Percentiles rank a stretch among this genome's conserved stretches.
Evolutionary conservation across 2,329 filamentous ascomycete genomes (phyloP).

Genomic region (Epichloe gansuensis): DNA sequence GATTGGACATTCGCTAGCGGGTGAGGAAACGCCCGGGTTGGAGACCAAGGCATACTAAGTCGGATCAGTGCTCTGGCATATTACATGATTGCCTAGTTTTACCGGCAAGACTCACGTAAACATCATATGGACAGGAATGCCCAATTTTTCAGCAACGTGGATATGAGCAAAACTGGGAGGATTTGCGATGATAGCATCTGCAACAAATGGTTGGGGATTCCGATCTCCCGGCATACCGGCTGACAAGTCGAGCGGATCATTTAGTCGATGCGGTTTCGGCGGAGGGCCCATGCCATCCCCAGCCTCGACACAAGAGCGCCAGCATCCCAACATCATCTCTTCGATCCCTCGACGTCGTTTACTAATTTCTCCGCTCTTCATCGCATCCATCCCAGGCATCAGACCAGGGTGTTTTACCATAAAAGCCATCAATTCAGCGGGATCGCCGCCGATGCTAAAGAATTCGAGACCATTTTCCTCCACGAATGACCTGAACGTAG

Average conservation of each 20-base stretch:
- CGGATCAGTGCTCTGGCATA: background rate
- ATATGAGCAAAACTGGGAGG: constrained; percentile 67
- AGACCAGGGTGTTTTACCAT: constrained; percentile 85
- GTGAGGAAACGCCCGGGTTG: constrained; percentile 75
- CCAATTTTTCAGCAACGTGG: constrained; percentile 63
- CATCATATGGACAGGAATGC: constrained; percentile 71
- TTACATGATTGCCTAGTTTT: no score
- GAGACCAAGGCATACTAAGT: constrained; percentile 82
- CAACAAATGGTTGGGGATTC: constrained; percentile 56
- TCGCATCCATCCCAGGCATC: constrained; percentile 68
- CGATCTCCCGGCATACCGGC: constrained; percentile 27
- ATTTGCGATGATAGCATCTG: constrained; percentile 70
- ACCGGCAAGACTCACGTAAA: constrained; percentile 56
- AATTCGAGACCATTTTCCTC: constrained; percentile 62
- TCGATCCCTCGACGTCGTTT: constrained; percentile 64
- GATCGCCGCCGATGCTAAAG: constrained; percentile 65
- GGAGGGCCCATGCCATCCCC: constrained; percentile 51
- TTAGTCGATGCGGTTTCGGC: constrained; percentile 31
- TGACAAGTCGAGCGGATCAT: constrained; percentile 32
- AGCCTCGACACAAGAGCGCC: constrained; percentile 73
- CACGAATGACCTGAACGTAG: constrained; percentile 55
- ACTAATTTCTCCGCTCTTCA: constrained; percentile 66
- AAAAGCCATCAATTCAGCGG: constrained; percentile 68
- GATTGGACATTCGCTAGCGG: constrained; percentile 73
- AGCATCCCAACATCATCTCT: constrained; percentile 73